Evolutionary conservation across 2,329 filamentous ascomycete species (phyloP), one percentile per base, ranked within the genome.

Genomic region (Cryoendolithus antarcticus): DNA sequence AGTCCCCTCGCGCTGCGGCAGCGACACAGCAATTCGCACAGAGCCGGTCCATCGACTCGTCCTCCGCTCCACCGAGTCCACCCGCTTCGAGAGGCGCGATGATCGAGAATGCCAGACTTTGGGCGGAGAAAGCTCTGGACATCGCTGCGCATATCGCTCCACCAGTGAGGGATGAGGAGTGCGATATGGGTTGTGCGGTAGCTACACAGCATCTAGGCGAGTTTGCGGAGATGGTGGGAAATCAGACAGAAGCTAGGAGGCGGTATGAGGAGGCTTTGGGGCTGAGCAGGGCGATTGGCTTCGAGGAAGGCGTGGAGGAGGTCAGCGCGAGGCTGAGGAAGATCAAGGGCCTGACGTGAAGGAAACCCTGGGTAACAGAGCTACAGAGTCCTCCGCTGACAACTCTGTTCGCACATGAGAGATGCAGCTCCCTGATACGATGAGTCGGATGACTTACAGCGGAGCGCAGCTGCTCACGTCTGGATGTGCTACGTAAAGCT

Each of bases 161-260:
- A 3, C 74, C 82, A 1, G 66, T 75, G 3, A 70, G 84, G 31
- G 83, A 77, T 2, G 70, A 79, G 36, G 85, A 93, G 54, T 95
- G 89, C 54, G 86, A 93, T 57, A 61, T 81, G 40, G 84, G 81
- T 1, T 95, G 88, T 54, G 82, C 81, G 2, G 82, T 81, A 4
- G 82, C 88, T 6, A 77, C 83, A n/a, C 82, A 85, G 59, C 93
- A 93, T 56, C 72, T 94, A 38, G 89, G 79, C 15, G 83, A 93
- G 51, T 80, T 95, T 49, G 80, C 83, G 1, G 77, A 82, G 48
- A 79, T 91, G 72, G 63, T 78, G 43, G 80, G 81, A 1, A 72
- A 82, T 50, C 53, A 68, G 1, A 64, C 65, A 3, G 71, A 82
- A 47, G 86, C 89, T 1, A 71, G 71, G 51, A 70, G 68, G 49